A percentile compares a stretch with the other conserved stretches of the same genome.
These are phyloP conservation scores for Endocalyx cinctus DNA, from an alignment of 2,329 filamentous ascomycete species.

Conservation along the genomic window DNA sequence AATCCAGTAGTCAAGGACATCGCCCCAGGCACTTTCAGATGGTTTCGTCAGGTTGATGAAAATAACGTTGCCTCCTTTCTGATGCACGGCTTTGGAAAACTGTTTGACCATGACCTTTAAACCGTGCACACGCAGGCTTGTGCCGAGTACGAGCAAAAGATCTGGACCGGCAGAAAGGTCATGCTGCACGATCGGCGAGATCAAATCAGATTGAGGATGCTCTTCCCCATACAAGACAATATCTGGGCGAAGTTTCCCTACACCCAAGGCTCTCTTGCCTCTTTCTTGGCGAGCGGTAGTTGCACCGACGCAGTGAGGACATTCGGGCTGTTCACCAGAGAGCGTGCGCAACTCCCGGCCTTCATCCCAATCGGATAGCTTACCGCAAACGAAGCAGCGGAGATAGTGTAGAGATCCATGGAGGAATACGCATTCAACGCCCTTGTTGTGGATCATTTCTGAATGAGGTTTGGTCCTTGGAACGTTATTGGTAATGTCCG, in stretches of 20 bases:
- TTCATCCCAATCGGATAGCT: conserved; percentile 56
- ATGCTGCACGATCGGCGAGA: conserved; percentile 64
- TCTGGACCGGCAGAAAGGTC: conserved; percentile 62
- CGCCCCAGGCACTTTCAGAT: conserved; percentile 66
- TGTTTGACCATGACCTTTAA: conserved; percentile 67
- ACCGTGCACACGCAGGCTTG: conserved; percentile 66
- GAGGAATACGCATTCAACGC: conserved; percentile 64
- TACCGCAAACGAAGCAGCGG: conserved; percentile 59
- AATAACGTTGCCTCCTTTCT: conserved; percentile 62
- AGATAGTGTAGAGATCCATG: conserved; percentile 64
- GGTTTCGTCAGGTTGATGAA: conserved; percentile 72
- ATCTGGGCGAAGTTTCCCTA: conserved; percentile 65
- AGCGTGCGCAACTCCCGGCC: conserved; percentile 52
- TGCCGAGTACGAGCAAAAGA: conserved; percentile 65
- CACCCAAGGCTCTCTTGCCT: conserved; percentile 62
- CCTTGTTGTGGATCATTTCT: conserved; percentile 29
- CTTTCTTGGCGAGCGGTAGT: conserved; percentile 58
- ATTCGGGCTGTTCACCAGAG: conserved; percentile 62
- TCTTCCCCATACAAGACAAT: conserved; percentile 73
- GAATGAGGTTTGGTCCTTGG: conserved; percentile 13
- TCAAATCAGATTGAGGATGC: conserved; percentile 63
- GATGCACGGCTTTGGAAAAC: conserved; percentile 68
- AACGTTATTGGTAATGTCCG: conserved; percentile 9
- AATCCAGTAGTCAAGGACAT: conserved; percentile 70
- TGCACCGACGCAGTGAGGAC: conserved; percentile 59